Evolutionary conservation across 257 asterid genomes (phyloP).

Genomic region (Ocimum tenuiflorum): DNA sequence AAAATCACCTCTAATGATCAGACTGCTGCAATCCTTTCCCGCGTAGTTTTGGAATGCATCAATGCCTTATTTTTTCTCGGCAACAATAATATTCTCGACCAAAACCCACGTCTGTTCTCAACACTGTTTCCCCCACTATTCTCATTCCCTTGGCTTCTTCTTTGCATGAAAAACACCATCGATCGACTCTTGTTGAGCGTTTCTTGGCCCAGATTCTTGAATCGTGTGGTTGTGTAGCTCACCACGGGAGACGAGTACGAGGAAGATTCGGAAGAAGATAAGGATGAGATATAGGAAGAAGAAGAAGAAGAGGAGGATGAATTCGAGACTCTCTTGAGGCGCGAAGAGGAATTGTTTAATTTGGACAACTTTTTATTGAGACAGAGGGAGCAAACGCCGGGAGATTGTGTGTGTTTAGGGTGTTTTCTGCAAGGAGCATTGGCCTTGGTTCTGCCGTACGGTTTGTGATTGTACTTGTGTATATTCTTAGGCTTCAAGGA

Average conservation of each 20-base stretch:
- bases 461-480: not conserved
- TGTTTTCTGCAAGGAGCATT: conserved; percentile 52
- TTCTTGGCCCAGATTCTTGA: conserved; percentile 20
- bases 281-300: conserved; percentile 46
- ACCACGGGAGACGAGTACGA: conserved; percentile 51
- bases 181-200: conserved; percentile 57
- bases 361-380: conserved; percentile 46
- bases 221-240: conserved; percentile 19
- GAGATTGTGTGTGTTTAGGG: conserved; percentile 72
- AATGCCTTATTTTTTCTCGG: not conserved
- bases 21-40: no score
- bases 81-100: conserved; percentile 40
- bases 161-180: conserved; percentile 33
- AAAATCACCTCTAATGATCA: no score
- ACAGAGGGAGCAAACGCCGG: conserved; percentile 79
- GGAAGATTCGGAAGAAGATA: conserved; percentile 46
- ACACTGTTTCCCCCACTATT: not conserved
- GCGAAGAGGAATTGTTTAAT: not conserved
- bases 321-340: not conserved
- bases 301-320: conserved; percentile 28
- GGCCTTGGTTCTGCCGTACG: conserved; percentile 22
- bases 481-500: conserved; percentile 33
- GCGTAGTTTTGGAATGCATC: no score
- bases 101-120: conserved; percentile 43
- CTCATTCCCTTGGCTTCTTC: conserved; percentile 18